Percentiles rank a stretch among this genome's conserved stretches.
Evolutionary conservation across 805 yeast species (phyloP).

Genomic region (Yarrowia yakushimensis): DNA sequence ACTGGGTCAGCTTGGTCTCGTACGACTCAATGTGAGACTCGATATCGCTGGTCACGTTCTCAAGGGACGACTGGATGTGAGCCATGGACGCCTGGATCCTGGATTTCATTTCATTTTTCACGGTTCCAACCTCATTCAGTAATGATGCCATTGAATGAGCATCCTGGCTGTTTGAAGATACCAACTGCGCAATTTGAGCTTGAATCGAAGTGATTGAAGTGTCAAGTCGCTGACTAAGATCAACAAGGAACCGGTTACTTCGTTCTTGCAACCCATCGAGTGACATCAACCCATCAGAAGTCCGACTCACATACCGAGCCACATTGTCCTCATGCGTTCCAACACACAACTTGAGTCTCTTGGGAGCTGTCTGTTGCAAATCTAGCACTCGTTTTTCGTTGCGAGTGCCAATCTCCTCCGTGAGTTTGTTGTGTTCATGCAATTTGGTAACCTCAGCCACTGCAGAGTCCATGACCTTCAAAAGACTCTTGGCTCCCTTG

Average conservation of each 20-base stretch:
- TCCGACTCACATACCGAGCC: background rate
- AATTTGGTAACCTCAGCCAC: conserved; percentile 3
- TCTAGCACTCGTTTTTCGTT: background rate
- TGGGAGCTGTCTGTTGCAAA: background rate
- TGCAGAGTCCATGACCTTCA: background rate
- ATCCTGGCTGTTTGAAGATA: background rate
- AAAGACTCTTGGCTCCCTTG: background rate
- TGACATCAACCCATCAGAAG: background rate
- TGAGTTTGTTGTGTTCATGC: background rate
- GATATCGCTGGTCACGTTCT: background rate
- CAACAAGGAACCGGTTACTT: background rate
- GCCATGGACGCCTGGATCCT: background rate
- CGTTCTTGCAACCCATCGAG: background rate
- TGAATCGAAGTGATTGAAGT: background rate
- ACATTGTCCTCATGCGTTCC: background rate
- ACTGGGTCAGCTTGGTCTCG: background rate
- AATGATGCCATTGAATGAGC: background rate
- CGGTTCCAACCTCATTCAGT: background rate
- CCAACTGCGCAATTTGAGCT: background rate
- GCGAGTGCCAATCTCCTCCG: background rate
- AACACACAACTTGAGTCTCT: conserved; percentile 14
- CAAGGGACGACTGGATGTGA: background rate
- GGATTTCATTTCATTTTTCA: background rate
- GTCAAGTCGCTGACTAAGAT: background rate
- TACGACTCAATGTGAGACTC: background rate